Base-by-base conservation (phyloP, 2,329 filamentous ascomycete species). In the Lachnellula occidentalis region DNA sequence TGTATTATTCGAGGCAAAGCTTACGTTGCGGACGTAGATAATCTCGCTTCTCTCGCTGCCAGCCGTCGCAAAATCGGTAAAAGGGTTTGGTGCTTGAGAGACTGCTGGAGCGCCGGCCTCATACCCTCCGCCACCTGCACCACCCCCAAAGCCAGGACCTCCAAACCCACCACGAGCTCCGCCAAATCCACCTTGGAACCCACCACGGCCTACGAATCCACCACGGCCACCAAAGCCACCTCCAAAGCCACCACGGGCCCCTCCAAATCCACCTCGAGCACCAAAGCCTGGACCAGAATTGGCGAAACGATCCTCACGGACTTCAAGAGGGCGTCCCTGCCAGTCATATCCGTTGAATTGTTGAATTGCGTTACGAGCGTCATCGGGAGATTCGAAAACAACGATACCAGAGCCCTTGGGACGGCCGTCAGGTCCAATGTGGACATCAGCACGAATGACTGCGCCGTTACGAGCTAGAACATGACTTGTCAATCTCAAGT, bases 331-430 rank as follows among this genome's bases (percentile, higher is more conserved):
- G 55, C 94, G 88, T 11, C 94, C 94, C 72, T 97, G 92, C 94
- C 94, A 99, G 61, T 99, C 94, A 70, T 96, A 97, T 56, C 94
- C 94, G 70, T 97, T 96, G 79, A 97, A 99, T 64, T 96, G 92
- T 68, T 91, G 86, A 62, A 99, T 99, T 21, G 94, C 94, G 68
- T 91, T 96, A 62, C 91, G 90, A 42, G 94, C 92, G 73, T 99
- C 94, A 56, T 97, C 92, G 1, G 91, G 84, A 55, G 86, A 92
- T 71, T 99, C 94, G 70, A 96, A 99, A 42, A 94, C 91, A 58
- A 99, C 94, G 55, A 97, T 95, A 62, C 94, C 94, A 49, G 94
- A 96, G 52, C 94, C 94, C 77, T 97, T 99, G 48, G 94, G 91
- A 61, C 92, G 86, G 60, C 94, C 92, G 67, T 96, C 92, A 12